Evolutionary conservation across 352 stramenopile species (phyloP).

Genomic region (Phytophthora colocasiae): DNA sequence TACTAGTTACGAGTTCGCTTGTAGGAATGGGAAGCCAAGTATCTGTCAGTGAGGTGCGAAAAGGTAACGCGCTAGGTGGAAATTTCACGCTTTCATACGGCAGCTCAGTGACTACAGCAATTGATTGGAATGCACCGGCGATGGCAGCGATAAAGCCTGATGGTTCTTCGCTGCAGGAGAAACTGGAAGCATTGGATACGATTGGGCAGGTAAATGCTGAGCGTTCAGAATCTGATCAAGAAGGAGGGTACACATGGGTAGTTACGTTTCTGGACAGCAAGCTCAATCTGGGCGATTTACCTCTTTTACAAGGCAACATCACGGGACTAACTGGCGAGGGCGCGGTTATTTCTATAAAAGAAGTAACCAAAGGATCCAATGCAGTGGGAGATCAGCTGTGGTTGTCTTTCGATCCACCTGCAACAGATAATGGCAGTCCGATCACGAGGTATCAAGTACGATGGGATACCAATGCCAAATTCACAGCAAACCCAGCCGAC

Average conservation of each 20-base stretch:
- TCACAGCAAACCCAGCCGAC: slow-evolving; percentile 56
- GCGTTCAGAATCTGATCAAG: slow-evolving; percentile 60
- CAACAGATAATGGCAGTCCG: slow-evolving; percentile 67
- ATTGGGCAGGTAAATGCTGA: slow-evolving; percentile 58
- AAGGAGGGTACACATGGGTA: slow-evolving; percentile 72
- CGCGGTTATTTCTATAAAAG: slow-evolving; percentile 49
- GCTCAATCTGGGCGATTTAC: slow-evolving; percentile 68
- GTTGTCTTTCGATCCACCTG: slow-evolving; percentile 76
- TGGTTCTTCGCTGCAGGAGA: slow-evolving; percentile 77
- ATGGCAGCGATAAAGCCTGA: slow-evolving; percentile 55
- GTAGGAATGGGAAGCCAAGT: slow-evolving; percentile 68
- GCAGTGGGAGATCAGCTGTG: slow-evolving; percentile 76
- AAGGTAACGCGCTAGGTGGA: slow-evolving; percentile 72
- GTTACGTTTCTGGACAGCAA: slow-evolving; percentile 82
- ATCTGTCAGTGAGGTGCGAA: slow-evolving; percentile 65
- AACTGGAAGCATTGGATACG: slow-evolving; percentile 64
- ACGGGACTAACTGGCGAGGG: slow-evolving; percentile 48
- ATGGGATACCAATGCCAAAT: slow-evolving; percentile 69
- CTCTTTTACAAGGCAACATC: slow-evolving; percentile 47
- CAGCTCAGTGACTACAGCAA: slow-evolving; percentile 34
- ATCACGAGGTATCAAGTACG: slow-evolving; percentile 72
- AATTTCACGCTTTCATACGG: slow-evolving; percentile 65
- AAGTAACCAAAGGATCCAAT: slow-evolving; percentile 74
- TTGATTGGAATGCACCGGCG: slow-evolving; percentile 38
- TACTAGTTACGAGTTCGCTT: slow-evolving; percentile 68